Conservation (phyloP, 1,284 basidiomycete species). For the Ganoderma sp. region DNA sequence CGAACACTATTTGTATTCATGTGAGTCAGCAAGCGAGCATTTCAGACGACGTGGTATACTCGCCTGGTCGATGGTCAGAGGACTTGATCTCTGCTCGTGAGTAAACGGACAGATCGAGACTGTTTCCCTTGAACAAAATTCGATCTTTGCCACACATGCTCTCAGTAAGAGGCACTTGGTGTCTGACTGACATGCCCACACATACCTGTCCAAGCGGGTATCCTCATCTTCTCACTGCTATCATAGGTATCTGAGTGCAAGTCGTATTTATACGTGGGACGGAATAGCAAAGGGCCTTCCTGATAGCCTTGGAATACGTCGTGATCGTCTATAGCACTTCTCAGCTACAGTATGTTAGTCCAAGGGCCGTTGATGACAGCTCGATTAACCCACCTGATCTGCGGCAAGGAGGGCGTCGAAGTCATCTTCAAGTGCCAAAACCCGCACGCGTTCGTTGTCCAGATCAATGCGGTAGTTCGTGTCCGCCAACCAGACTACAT, state of each 20-base stretch:
- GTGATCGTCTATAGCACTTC: constrained; percentile 70
- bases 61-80: constrained; percentile 94
- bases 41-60: constrained; percentile 17
- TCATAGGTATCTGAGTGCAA: constrained; percentile 88
- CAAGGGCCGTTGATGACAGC: not conserved
- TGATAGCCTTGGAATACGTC: constrained; percentile 84
- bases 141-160: constrained; percentile 62
- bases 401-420: constrained; percentile 77
- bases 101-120: constrained; percentile 69
- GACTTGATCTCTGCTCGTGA: constrained; percentile 82
- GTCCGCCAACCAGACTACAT: constrained; percentile 93
- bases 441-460: constrained; percentile 80
- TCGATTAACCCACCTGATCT: constrained; percentile 73
- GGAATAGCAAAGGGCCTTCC: constrained; percentile 89
- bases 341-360: constrained; percentile 54
- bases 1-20: constrained; percentile 67
- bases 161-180: not conserved
- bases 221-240: constrained; percentile 93
- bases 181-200: not conserved
- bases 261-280: constrained; percentile 91
- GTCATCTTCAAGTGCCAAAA: constrained; percentile 65
- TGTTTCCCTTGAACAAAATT: constrained; percentile 82
- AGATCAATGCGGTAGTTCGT: constrained; percentile 94
- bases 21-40: not conserved
- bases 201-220: constrained; percentile 96